Percentiles rank a stretch among this genome's conserved stretches.
These are phyloP conservation scores for Danielia reshetovae DNA, from an alignment of 805 yeast species.

Conservation along the genomic window DNA sequence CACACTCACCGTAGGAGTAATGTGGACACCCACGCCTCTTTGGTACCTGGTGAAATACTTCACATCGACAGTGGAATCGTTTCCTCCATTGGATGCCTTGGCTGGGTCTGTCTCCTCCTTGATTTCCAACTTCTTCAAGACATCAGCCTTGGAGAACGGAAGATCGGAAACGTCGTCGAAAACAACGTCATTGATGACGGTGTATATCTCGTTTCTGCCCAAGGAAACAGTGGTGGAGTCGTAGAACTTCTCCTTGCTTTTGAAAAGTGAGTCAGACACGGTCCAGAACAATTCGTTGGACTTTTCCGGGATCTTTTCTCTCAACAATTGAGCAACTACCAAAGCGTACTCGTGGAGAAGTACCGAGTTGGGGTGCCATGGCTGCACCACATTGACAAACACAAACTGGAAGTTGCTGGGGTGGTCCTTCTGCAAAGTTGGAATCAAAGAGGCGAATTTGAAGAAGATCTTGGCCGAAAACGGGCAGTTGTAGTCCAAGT, in stretches of 20 bases:
- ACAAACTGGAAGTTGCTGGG: constrained; percentile 56
- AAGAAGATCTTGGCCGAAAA: constrained; percentile 63
- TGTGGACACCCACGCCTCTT: constrained; percentile 76
- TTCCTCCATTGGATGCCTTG: constrained; percentile 49
- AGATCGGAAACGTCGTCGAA: constrained; percentile 23
- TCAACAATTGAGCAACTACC: constrained; percentile 65
- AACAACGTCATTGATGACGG: constrained; percentile 33
- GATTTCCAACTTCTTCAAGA: constrained; percentile 37
- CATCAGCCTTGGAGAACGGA: constrained; percentile 26
- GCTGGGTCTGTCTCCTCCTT: constrained; percentile 20
- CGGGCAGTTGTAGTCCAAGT: constrained; percentile 75
- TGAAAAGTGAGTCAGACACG: constrained; percentile 53
- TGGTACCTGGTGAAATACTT: constrained; percentile 71
- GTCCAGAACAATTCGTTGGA: constrained; percentile 37
- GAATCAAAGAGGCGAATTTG: constrained; percentile 53
- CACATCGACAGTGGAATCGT: constrained; percentile 54
- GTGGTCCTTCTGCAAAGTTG: constrained; percentile 41
- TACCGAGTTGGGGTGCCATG: constrained; percentile 82
- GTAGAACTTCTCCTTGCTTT: constrained; percentile 50
- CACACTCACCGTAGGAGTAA: constrained; percentile 75
- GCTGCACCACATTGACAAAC: constrained; percentile 75
- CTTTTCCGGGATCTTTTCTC: constrained; percentile 18
- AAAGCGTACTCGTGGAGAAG: constrained; percentile 67
- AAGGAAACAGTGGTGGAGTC: constrained; percentile 57
- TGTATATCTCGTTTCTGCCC: constrained; percentile 54